These are phyloP conservation scores for Aspergillus brunneoviolaceus DNA, from an alignment of 2,329 filamentous ascomycete species.

Conservation along the genomic window DNA sequence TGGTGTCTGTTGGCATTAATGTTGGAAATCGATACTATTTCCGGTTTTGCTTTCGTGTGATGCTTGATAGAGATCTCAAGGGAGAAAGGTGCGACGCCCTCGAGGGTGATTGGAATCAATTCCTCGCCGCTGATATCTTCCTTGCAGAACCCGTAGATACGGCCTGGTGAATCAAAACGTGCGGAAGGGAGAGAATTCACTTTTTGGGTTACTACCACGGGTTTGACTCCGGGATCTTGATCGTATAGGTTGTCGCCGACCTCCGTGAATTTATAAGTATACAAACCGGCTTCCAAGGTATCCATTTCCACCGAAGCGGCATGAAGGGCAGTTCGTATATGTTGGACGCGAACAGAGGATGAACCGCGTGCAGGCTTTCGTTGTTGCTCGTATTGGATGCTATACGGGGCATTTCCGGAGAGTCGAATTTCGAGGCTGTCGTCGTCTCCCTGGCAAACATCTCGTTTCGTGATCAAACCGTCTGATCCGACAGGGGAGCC, in stretches of 20 bases:
- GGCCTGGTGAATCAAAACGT: constrained; percentile 78
- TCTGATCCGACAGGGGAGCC: constrained; percentile 50
- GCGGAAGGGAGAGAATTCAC: constrained; percentile 83
- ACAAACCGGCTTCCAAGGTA: constrained; percentile 75
- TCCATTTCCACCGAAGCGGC: constrained; percentile 81
- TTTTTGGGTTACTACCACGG: constrained; percentile 72
- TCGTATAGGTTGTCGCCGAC: constrained; percentile 86
- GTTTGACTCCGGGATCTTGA: constrained; percentile 64
- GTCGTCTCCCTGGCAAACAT: constrained; percentile 92
- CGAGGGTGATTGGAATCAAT: constrained; percentile 80
- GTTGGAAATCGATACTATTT: constrained; percentile 77
- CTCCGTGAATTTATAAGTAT: constrained; percentile 81
- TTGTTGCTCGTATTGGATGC: constrained; percentile 76
- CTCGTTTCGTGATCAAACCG: constrained; percentile 66
- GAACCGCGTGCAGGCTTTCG: constrained; percentile 68
- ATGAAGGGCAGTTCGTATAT: constrained; percentile 73
- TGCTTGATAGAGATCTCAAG: constrained; percentile 93
- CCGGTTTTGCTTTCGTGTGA: constrained; percentile 73
- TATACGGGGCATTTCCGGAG: constrained; percentile 77
- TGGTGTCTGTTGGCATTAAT: constrained; percentile 73
- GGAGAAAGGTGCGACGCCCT: constrained; percentile 81
- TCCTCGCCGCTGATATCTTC: constrained; percentile 80
- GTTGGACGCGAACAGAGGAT: constrained; percentile 64
- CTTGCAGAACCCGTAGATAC: constrained; percentile 93
- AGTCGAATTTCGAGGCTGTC: constrained; percentile 82